These are phyloP conservation scores for Cyclotella atomus DNA, from an alignment of 108 stramenopile species.

Conservation along the genomic window DNA sequence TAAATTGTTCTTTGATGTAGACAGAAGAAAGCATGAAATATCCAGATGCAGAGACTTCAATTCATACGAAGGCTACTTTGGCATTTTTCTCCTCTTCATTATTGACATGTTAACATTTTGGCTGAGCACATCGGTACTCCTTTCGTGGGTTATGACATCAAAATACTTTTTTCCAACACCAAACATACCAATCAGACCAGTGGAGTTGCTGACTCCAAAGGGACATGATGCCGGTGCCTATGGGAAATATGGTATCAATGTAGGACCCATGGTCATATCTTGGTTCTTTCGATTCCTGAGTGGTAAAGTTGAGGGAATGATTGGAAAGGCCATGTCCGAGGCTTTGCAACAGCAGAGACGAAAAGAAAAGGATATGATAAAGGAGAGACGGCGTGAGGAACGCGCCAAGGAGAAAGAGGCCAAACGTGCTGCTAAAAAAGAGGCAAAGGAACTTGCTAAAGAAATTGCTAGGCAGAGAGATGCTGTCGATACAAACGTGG, in stretches of 20 bases:
- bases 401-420: conserved; percentile 32
- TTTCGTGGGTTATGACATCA: conserved; percentile 76
- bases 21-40: conserved; percentile 73
- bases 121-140: conserved; percentile 71
- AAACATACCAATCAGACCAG: conserved; percentile 69
- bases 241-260: conserved; percentile 77
- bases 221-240: conserved; percentile 53
- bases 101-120: conserved; percentile 75
- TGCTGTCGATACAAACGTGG: background rate
- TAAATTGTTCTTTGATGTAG: conserved; percentile 13
- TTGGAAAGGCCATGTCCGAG: conserved; percentile 63
- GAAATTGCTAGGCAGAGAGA: conserved; percentile 13
- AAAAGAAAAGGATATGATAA: conserved; percentile 41
- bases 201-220: conserved; percentile 69
- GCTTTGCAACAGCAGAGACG: conserved; percentile 59
- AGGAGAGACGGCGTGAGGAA: conserved; percentile 39
- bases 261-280: conserved; percentile 85
- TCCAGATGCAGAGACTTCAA: conserved; percentile 63
- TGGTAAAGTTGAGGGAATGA: conserved; percentile 63
- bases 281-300: conserved; percentile 79
- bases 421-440: conserved; percentile 2
- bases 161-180: conserved; percentile 86
- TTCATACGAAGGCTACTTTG: conserved; percentile 59
- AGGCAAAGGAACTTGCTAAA: conserved; percentile 3
- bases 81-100: conserved; percentile 66